A percentile compares a stretch with the other conserved stretches of the same genome.
Evolutionary conservation across 2,329 filamentous ascomycete genomes (phyloP).

Genomic region (Microcera coccophila): DNA sequence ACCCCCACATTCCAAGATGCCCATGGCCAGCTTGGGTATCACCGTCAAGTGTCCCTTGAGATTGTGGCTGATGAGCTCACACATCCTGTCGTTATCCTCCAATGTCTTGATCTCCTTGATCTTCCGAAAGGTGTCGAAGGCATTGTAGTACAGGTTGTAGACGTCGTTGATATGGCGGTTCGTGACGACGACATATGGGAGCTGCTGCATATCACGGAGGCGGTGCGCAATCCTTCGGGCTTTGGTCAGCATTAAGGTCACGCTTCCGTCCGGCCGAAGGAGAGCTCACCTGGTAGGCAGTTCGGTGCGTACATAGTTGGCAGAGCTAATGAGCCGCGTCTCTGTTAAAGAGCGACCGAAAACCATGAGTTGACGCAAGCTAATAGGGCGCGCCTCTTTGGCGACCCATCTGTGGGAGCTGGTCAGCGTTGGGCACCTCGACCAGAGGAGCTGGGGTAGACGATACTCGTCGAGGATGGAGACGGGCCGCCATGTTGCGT

Average conservation of each 20-base stretch:
- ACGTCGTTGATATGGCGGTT: conserved; percentile 92
- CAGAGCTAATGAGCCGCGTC: conserved; percentile 81
- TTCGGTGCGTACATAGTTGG: conserved; percentile 96
- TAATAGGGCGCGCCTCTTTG: conserved; percentile 90
- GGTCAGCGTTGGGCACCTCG: conserved; percentile 12
- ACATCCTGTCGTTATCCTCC: conserved; percentile 86
- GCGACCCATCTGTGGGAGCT: conserved; percentile 72
- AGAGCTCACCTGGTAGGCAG: conserved; percentile 60
- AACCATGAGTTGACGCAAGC: conserved; percentile 91
- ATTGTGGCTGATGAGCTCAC: conserved; percentile 72
- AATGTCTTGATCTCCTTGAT: conserved; percentile 78
- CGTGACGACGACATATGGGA: conserved; percentile 94
- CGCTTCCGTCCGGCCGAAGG: neutral
- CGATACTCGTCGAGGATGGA: conserved; percentile 62
- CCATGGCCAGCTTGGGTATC: conserved; percentile 91
- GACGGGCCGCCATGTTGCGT: conserved; percentile 57
- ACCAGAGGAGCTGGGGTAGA: conserved; percentile 5
- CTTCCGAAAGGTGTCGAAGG: conserved; percentile 88
- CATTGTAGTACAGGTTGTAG: conserved; percentile 93
- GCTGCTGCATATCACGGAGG: conserved; percentile 92
- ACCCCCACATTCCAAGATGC: conserved; percentile 83
- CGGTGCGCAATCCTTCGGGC: conserved; percentile 75
- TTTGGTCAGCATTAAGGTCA: conserved; percentile 8
- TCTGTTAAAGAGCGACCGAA: conserved; percentile 94
- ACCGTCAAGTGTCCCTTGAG: conserved; percentile 86